phyloP scores from a whole-genome alignment of 2,329 filamentous ascomycete genomes.

The Ophiosphaerella herpotricha region DNA sequence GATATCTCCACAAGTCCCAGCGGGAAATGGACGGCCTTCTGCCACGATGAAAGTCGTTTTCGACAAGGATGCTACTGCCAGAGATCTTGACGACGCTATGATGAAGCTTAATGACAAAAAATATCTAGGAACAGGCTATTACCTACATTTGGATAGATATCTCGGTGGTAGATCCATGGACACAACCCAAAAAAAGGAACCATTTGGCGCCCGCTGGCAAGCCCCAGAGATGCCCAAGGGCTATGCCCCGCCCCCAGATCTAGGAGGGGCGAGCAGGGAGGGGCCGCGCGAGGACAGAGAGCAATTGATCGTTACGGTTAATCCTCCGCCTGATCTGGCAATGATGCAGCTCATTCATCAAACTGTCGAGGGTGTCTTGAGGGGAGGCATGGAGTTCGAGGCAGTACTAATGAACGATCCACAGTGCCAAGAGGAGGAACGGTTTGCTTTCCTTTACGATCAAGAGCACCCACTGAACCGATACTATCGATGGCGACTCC shows the following conservation, averaged over 20 bases:
- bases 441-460: conserved; percentile 95
- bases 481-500: conserved; percentile 92
- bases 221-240: conserved; percentile 35
- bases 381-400: conserved; percentile 85
- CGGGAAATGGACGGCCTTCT: conserved; percentile 26
- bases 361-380: conserved; percentile 78
- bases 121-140: conserved; percentile 40
- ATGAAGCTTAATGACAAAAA: conserved; percentile 41
- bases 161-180: conserved; percentile 28
- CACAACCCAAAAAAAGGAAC: conserved; percentile 28
- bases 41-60: conserved; percentile 40
- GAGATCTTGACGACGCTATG: conserved; percentile 39
- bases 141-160: conserved; percentile 41
- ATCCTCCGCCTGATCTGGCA: conserved; percentile 75
- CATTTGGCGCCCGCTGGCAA: conserved; percentile 39
- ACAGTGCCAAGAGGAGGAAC: conserved; percentile 82
- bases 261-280: conserved; percentile 29
- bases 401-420: conserved; percentile 86
- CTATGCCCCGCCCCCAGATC: conserved; percentile 34
- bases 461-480: conserved; percentile 71
- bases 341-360: conserved; percentile 85
- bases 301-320: conserved; percentile 53
- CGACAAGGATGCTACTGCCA: conserved; percentile 33
- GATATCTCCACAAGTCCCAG: conserved; percentile 25
- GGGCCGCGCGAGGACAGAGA: conserved; percentile 28